These are phyloP conservation scores for Leishmania martiniquensis DNA, from an alignment of 208 protist species.

Conservation along the genomic window DNA sequence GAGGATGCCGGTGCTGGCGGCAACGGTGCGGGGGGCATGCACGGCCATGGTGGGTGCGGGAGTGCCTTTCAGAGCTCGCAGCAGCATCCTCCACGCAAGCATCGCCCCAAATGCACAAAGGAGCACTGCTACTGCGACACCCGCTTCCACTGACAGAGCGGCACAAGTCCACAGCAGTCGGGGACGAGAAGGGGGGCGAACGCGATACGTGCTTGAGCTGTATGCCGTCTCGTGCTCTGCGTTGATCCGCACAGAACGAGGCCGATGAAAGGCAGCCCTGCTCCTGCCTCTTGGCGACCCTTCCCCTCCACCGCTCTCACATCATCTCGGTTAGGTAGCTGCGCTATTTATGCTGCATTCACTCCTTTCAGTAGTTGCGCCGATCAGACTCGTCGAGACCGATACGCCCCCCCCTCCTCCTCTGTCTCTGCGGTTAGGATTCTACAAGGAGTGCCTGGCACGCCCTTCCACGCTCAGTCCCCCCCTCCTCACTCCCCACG, in stretches of 20 bases:
- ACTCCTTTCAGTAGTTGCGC: background rate
- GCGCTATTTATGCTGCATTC: background rate
- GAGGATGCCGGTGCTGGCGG: background rate
- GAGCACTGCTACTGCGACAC: constrained; percentile 80
- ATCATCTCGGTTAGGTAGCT: background rate
- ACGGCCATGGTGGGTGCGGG: constrained; percentile 9
- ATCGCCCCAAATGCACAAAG: constrained; percentile 54
- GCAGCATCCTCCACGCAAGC: constrained; percentile 4
- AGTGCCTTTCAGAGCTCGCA: constrained; percentile 12
- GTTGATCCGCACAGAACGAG: background rate
- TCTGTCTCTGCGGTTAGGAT: too few relatives aligned
- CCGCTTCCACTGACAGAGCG: constrained; percentile 51
- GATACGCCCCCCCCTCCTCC: background rate
- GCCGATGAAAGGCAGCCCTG: background rate
- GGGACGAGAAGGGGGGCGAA: background rate
- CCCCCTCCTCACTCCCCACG: background rate
- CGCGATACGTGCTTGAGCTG: background rate
- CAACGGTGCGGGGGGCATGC: background rate
- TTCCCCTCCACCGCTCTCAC: background rate
- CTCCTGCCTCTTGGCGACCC: background rate
- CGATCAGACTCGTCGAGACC: background rate
- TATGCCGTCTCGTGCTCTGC: background rate
- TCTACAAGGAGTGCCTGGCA: too few relatives aligned
- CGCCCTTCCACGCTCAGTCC: too few relatives aligned
- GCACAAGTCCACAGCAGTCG: background rate